Evolutionary conservation across 2,329 filamentous ascomycete species (phyloP).

Genomic region (Colletotrichum sp.): DNA sequence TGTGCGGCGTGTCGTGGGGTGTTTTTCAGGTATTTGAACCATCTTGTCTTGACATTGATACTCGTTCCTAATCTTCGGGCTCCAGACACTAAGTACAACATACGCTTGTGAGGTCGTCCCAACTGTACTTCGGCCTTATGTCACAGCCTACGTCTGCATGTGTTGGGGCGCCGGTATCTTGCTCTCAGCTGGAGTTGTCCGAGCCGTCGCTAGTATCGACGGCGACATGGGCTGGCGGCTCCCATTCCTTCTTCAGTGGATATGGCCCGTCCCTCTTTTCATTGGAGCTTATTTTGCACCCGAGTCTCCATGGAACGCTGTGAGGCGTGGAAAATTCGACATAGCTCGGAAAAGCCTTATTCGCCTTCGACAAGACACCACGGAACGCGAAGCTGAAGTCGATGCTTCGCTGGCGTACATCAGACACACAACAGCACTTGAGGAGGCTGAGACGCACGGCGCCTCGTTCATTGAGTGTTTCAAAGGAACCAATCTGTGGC

Average conservation of each 20-base stretch:
- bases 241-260: conserved; percentile 45
- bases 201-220: conserved; percentile 35
- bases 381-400: conserved; percentile 29
- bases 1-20: conserved; percentile 51
- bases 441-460: conserved; percentile 42
- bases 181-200: conserved; percentile 43
- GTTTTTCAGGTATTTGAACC: conserved; percentile 32
- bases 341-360: conserved; percentile 27
- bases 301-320: conserved; percentile 41
- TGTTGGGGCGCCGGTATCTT: conserved; percentile 49
- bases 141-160: conserved; percentile 43
- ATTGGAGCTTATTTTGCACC: conserved; percentile 36
- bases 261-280: conserved; percentile 37
- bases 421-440: conserved; percentile 49
- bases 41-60: too few relatives aligned
- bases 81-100: conserved; percentile 18
- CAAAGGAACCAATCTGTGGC: conserved; percentile 48
- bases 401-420: conserved; percentile 39
- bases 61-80: not conserved
- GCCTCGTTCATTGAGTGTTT: conserved; percentile 51
- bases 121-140: conserved; percentile 43
- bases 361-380: conserved; percentile 26
- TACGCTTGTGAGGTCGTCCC: conserved; percentile 50
- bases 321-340: conserved; percentile 31
- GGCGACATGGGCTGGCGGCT: conserved; percentile 42